These are phyloP conservation scores for Blastomyces parvus DNA, from an alignment of 2,329 filamentous ascomycete genomes.

Conservation along the genomic window DNA sequence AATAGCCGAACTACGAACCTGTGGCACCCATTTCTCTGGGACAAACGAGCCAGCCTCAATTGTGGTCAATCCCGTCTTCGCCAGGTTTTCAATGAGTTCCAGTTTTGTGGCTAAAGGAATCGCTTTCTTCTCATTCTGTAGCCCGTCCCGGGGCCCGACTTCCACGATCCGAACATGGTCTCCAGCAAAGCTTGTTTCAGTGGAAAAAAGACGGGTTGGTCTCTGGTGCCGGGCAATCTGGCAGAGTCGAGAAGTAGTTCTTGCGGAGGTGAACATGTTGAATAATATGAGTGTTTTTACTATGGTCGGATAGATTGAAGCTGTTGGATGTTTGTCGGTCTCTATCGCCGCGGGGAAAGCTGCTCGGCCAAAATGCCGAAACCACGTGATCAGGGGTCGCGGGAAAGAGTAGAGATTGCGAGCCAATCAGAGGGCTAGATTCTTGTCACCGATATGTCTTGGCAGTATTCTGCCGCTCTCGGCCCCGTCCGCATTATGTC, in stretches of 20 bases:
- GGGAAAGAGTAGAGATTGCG: neutral
- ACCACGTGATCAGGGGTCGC: neutral
- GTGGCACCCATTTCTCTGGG: constrained; percentile 46
- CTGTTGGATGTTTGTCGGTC: neutral
- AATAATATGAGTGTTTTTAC: neutral
- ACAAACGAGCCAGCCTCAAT: constrained; percentile 48
- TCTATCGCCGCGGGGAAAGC: neutral
- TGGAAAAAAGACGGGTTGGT: constrained; percentile 26
- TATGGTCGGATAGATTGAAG: neutral
- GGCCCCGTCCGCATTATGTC: neutral
- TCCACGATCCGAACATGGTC: constrained; percentile 46
- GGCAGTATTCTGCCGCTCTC: neutral
- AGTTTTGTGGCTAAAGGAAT: constrained; percentile 43
- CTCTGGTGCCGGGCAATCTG: constrained; percentile 19
- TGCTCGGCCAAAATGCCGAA: neutral
- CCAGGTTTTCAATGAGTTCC: constrained; percentile 40
- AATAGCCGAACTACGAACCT: constrained; percentile 26
- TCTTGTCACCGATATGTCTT: neutral
- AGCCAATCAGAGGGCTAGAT: neutral
- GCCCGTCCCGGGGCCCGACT: constrained; percentile 45
- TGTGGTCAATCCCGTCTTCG: constrained; percentile 40
- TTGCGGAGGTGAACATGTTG: constrained; percentile 22
- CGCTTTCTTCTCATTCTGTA: constrained; percentile 45
- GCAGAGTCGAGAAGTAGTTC: constrained; percentile 23
- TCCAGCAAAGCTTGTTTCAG: constrained; percentile 35